Conservation (phyloP, 2,329 filamentous ascomycete genomes). For the Aspergillus novofumigatus region DNA sequence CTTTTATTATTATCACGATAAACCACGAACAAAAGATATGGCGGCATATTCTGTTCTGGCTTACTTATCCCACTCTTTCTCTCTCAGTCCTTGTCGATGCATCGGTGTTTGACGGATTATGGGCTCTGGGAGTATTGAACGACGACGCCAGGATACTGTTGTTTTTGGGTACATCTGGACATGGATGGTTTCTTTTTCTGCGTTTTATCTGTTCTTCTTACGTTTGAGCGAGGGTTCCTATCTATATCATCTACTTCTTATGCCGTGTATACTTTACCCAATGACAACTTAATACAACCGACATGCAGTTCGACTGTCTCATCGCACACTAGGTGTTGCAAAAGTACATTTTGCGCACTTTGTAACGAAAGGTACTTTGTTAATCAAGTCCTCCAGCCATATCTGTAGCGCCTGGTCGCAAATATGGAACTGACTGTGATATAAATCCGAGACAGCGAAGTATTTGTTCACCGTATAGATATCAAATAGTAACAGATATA, state of each 20-base stretch:
- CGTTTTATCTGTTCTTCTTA: constrained; percentile 4
- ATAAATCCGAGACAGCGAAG: too few relatives aligned
- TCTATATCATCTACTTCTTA: constrained; percentile 1
- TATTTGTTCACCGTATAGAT: too few relatives aligned
- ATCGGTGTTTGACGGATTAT: not conserved
- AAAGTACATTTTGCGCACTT: not conserved
- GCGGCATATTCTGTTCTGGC: not conserved
- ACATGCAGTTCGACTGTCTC: not conserved
- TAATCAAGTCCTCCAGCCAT: too few relatives aligned
- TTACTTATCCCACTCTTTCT: not conserved
- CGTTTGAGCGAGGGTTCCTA: constrained; percentile 12
- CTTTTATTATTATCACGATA: not conserved
- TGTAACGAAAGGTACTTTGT: not conserved
- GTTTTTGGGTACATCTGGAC: not conserved
- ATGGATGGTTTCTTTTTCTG: not conserved
- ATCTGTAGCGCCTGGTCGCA: too few relatives aligned
- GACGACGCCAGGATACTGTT: not conserved
- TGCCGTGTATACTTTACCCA: constrained; percentile 1
- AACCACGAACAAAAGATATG: not conserved
- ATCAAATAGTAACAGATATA: too few relatives aligned
- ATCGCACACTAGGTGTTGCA: not conserved
- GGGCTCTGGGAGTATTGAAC: not conserved
- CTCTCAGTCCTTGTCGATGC: not conserved
- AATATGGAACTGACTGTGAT: too few relatives aligned
- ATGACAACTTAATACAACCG: not conserved